Conservation (phyloP, 208 protist genomes). For the Acanthamoeba royreba region DNA sequence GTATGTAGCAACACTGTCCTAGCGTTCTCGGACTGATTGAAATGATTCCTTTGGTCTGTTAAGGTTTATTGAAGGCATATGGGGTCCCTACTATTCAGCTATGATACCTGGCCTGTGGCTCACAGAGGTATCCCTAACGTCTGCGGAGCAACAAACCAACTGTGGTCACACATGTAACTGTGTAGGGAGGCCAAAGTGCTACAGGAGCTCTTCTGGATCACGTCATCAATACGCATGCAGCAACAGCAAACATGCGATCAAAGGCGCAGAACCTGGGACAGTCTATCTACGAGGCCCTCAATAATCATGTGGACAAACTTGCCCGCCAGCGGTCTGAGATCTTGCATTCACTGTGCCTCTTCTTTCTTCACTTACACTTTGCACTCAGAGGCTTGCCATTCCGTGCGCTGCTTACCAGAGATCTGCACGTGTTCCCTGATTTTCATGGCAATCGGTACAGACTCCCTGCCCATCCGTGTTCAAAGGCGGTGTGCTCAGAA, state of each 20-base stretch:
- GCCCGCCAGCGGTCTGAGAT: neutral
- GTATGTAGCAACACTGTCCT: neutral
- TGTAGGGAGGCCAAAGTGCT: neutral
- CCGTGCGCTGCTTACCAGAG: neutral
- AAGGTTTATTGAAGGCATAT: neutral
- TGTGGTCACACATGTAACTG: neutral
- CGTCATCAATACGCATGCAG: neutral
- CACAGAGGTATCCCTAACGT: neutral
- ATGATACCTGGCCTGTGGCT: slow-evolving; percentile 6
- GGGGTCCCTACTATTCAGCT: neutral
- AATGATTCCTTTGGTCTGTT: neutral
- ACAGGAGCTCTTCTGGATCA: neutral
- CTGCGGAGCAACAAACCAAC: neutral
- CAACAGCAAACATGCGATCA: neutral
- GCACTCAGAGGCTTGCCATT: neutral
- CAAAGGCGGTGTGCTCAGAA: neutral
- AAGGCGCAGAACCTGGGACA: neutral
- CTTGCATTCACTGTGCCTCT: no score
- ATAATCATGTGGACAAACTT: neutral
- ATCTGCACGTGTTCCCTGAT: slow-evolving; percentile 4
- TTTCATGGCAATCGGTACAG: neutral
- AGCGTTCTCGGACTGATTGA: neutral
- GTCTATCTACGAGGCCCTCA: neutral
- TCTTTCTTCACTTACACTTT: no score
- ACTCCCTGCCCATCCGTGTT: neutral